A percentile compares a stretch with the other conserved stretches of the same genome.
phyloP scores from a whole-genome alignment of 1,284 basidiomycete genomes.

The Ustilago tritici region DNA sequence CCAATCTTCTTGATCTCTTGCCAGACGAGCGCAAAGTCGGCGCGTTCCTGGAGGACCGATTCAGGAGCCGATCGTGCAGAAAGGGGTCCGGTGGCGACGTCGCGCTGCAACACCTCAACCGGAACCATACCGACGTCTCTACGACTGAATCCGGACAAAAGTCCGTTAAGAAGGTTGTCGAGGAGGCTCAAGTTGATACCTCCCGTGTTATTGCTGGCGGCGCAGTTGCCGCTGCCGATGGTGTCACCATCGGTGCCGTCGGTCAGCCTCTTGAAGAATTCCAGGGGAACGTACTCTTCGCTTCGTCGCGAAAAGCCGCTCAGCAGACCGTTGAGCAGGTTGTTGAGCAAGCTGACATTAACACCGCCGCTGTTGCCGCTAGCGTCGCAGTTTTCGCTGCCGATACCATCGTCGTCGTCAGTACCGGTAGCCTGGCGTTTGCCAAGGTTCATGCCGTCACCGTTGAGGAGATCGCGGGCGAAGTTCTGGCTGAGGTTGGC shows the following conservation, averaged over 20 bases:
- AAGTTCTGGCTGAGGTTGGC: constrained; percentile 49
- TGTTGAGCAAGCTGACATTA: constrained; percentile 55
- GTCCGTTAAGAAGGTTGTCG: constrained; percentile 55
- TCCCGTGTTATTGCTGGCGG: constrained; percentile 43
- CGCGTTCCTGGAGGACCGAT: constrained; percentile 30
- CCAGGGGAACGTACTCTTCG: constrained; percentile 21
- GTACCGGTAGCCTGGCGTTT: constrained; percentile 24
- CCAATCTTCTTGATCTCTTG: constrained; percentile 52
- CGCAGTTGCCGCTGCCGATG: constrained; percentile 41
- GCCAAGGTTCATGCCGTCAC: constrained; percentile 52
- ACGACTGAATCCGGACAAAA: constrained; percentile 39
- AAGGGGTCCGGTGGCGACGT: constrained; percentile 14
- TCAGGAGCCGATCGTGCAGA: constrained; percentile 9
- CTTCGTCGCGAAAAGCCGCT: constrained; percentile 32
- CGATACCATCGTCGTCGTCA: constrained; percentile 10
- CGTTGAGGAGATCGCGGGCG: constrained; percentile 41
- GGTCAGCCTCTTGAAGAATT: constrained; percentile 39
- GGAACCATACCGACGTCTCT: constrained; percentile 28
- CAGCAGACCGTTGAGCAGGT: constrained; percentile 55
- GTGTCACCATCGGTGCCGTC: constrained; percentile 14
- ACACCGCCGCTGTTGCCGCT: constrained; percentile 48
- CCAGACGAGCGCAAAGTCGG: constrained; percentile 58
- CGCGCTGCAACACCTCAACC: constrained; percentile 30
- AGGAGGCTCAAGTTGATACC: constrained; percentile 53
- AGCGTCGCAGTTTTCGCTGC: constrained; percentile 43